Base-by-base conservation (phyloP, 768 basidiomycete species). In the Pilatotrama ljubarskyi region DNA sequence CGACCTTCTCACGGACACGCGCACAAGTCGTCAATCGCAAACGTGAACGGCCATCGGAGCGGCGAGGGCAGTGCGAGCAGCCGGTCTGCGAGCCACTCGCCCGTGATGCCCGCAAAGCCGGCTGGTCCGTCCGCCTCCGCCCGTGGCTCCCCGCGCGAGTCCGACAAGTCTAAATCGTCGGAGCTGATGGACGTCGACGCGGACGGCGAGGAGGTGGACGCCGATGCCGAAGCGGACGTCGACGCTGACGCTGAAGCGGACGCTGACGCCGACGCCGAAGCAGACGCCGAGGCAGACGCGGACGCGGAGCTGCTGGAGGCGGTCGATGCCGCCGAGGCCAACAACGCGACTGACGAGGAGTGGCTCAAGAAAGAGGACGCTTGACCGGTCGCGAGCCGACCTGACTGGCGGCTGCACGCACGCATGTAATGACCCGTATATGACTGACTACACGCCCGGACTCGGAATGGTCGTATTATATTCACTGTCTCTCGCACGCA, bases 311-410 rank as follows among this genome's bases (percentile, higher is more conserved):
- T 75, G 61, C 59, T 76, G 42, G 76, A 73, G 65, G 75, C 74
- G 29, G 75, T 75, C 48, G 75, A 75, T 55, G 76, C 75, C n/a
- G 73, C 77, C 17, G 76, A 77, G 69, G 70, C 73, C 55, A 71
- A 68, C 58, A 67, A 70, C 40, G 56, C 60, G 41, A 50, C 47
- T 32, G 66, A 64, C 24, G 70, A 69, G 42, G 67, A 68, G 64
- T 69, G 65, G 66, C 26, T 69, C 55, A 68, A 71, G 64, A 69
- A 69, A 51, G 68, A 71, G 53, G 68, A 66, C n/a, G 55, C 61
- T 38, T 62, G 61, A 62, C 43, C 25, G 52, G 29, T 32, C 29
- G 29, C 29, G 29, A 32, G 29, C 10, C 29, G 29, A 32, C 29
- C 29, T 32, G 29, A 5, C 29, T 10, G n/a, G n/a, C 29, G 29